phyloP scores from a whole-genome alignment of 202 grass and related monocot species.

The Setaria viridis region DNA sequence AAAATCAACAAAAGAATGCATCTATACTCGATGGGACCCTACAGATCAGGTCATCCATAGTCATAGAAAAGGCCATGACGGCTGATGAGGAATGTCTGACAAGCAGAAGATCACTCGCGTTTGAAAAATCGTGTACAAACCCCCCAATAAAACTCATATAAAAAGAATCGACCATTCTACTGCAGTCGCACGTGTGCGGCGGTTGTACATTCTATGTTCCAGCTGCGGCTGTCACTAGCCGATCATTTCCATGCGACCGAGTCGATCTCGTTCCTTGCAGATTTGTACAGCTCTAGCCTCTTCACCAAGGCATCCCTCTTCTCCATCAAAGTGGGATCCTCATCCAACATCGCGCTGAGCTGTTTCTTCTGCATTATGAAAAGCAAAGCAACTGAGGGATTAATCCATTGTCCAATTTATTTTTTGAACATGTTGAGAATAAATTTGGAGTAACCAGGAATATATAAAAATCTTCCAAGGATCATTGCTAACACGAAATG shows the following conservation, averaged over 20 bases:
- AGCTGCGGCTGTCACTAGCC: not conserved
- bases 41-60: constrained; percentile 31
- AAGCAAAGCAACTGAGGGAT: not conserved
- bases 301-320: constrained; percentile 92
- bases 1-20: constrained; percentile 50
- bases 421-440: not conserved
- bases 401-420: not conserved
- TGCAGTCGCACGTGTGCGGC: constrained; percentile 25
- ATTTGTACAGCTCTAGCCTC: constrained; percentile 96
- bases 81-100: constrained; percentile 39
- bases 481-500: not conserved
- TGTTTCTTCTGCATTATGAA: constrained; percentile 85
- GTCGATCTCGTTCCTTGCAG: constrained; percentile 91
- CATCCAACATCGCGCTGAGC: constrained; percentile 96
- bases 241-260: constrained; percentile 96
- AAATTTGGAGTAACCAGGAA: not conserved
- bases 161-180: constrained; percentile 35
- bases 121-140: constrained; percentile 28
- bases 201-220: constrained; percentile 11
- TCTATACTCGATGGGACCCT: constrained; percentile 26
- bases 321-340: constrained; percentile 96
- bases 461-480: not conserved
- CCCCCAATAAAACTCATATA: constrained; percentile 20
- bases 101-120: constrained; percentile 6
- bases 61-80: constrained; percentile 46